phyloP scores from a whole-genome alignment of 2,329 filamentous ascomycete species.

The Hirsutella rhossiliensis region DNA sequence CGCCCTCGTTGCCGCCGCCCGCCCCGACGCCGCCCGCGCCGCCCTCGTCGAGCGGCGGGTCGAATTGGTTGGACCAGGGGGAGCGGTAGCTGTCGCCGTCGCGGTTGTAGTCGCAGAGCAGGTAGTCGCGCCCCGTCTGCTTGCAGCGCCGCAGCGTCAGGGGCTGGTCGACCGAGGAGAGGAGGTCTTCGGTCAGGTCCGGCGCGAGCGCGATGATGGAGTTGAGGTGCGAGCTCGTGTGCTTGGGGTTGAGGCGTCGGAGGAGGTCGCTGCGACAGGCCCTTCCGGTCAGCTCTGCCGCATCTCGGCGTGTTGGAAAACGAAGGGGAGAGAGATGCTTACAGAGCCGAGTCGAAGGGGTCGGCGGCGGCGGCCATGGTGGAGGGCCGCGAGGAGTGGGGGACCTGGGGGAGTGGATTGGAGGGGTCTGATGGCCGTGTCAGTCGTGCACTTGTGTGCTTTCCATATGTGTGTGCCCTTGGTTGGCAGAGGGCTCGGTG shows the following conservation, averaged over 20 bases:
- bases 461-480: no score
- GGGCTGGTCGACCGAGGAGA: constrained; percentile 94
- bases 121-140: constrained; percentile 85
- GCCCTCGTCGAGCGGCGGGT: constrained; percentile 67
- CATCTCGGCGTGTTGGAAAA: background rate
- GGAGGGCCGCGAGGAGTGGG: background rate
- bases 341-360: constrained; percentile 69
- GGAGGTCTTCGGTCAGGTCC: constrained; percentile 90
- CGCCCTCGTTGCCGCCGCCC: constrained; percentile 43
- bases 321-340: constrained; percentile 19
- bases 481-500: no score
- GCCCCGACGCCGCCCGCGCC: constrained; percentile 40
- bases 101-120: constrained; percentile 99
- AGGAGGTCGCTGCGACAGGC: constrained; percentile 68
- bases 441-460: no score
- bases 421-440: no score
- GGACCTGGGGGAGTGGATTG: no score
- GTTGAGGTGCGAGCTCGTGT: constrained; percentile 79
- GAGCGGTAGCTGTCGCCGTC: constrained; percentile 96
- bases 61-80: constrained; percentile 98
- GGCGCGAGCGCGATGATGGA: constrained; percentile 81
- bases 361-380: constrained; percentile 39
- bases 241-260: constrained; percentile 89
- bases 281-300: background rate
- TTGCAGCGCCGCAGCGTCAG: constrained; percentile 76